Conservation (phyloP, 768 basidiomycete genomes). For the Agrocybe chaxingu region DNA sequence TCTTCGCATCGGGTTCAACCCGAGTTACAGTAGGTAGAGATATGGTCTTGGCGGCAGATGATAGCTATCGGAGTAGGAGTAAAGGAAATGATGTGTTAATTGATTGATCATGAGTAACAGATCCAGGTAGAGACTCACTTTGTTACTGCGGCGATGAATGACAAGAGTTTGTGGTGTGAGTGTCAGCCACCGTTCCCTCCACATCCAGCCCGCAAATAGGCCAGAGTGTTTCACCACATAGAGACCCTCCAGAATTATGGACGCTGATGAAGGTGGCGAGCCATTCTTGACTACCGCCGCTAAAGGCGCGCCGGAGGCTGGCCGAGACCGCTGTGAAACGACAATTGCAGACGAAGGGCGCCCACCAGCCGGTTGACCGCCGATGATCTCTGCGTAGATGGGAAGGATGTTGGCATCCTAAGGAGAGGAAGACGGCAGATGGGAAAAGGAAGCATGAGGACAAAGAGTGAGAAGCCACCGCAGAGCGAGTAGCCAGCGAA, state of each 20-base stretch:
- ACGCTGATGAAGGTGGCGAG: constrained; percentile 6
- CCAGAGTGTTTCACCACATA: constrained; percentile 77
- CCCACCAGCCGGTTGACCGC: constrained; percentile 10
- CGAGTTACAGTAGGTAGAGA: constrained; percentile 20
- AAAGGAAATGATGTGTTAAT: not conserved
- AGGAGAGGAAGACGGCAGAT: constrained; percentile 3
- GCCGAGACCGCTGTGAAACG: constrained; percentile 16
- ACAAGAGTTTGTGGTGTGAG: constrained; percentile 62
- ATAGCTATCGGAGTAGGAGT: constrained; percentile 14
- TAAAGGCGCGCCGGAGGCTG: constrained; percentile 14
- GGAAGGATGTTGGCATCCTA: constrained; percentile 24
- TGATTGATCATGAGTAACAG: not conserved
- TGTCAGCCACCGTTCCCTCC: constrained; percentile 74
- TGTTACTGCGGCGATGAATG: constrained; percentile 61
- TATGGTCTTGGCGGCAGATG: constrained; percentile 19
- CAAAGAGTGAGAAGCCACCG: not conserved
- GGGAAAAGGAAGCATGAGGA: not conserved
- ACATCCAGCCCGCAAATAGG: constrained; percentile 65
- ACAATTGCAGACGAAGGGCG: constrained; percentile 10
- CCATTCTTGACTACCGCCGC: constrained; percentile 11
- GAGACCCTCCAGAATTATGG: constrained; percentile 47
- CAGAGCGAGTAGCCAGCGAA: constrained; percentile 1
- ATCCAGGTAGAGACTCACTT: constrained; percentile 45
- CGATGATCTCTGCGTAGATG: constrained; percentile 24
- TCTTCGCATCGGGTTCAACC: constrained; percentile 22